These are phyloP conservation scores for Aspergillus fructus DNA, from an alignment of 2,329 filamentous ascomycete genomes.

Conservation along the genomic window DNA sequence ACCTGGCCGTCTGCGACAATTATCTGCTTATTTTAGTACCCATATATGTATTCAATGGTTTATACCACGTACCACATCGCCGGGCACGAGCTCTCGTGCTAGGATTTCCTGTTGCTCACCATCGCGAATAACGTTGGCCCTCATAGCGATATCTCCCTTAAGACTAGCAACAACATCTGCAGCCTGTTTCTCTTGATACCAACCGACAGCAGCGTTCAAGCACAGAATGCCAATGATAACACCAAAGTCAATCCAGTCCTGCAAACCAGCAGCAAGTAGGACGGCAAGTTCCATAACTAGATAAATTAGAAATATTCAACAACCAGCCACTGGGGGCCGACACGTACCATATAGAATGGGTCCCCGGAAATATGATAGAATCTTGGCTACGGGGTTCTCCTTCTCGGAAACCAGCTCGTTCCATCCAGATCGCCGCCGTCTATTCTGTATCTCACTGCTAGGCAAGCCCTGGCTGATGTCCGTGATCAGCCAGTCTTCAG, in stretches of 20 bases:
- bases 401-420: conserved; percentile 78
- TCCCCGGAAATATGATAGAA: conserved; percentile 71
- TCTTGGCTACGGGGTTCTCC: conserved; percentile 71
- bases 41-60: not conserved
- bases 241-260: conserved; percentile 75
- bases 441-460: conserved; percentile 56
- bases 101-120: conserved; percentile 66
- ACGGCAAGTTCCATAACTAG: conserved; percentile 72
- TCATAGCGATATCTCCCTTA: conserved; percentile 78
- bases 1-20: conserved; percentile 70
- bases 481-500: conserved; percentile 67
- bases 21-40: conserved; percentile 47
- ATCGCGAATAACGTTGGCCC: conserved; percentile 65
- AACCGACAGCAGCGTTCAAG: conserved; percentile 73
- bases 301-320: conserved; percentile 14
- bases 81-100: conserved; percentile 70
- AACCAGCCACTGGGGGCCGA: not conserved
- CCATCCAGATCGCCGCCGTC: conserved; percentile 65
- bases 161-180: conserved; percentile 73
- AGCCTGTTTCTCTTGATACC: conserved; percentile 80
- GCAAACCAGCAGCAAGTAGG: conserved; percentile 69
- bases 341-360: conserved; percentile 72
- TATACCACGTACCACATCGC: conserved; percentile 64
- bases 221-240: conserved; percentile 74
- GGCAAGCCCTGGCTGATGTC: conserved; percentile 66